Percentiles rank a stretch among this genome's conserved stretches.
Conservation (phyloP, 1,284 basidiomycete genomes). For the Microbotryum violaceum region DNA sequence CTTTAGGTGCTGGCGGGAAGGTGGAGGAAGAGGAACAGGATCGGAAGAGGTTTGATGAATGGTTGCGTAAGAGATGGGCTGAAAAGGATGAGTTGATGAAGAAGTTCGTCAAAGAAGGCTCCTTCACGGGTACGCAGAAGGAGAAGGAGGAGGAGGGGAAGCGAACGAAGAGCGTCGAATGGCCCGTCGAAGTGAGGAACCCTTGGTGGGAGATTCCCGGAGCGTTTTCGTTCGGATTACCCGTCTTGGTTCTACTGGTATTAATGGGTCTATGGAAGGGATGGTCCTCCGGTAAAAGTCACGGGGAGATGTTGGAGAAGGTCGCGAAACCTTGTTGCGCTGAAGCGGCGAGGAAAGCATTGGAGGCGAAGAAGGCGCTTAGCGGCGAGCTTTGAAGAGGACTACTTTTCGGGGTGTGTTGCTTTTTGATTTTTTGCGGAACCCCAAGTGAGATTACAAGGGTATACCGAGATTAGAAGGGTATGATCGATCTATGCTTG, state of each 20-base stretch:
- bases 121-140: neutral
- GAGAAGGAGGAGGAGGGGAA: neutral
- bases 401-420: too few species aligned
- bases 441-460: too few species aligned
- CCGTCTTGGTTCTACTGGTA: neutral
- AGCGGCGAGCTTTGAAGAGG: too few species aligned
- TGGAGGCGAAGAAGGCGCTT: too few species aligned
- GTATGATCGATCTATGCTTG: too few species aligned
- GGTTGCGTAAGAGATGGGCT: conserved; percentile 73
- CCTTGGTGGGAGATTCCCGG: neutral
- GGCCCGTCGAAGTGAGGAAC: conserved; percentile 3
- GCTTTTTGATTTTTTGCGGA: too few species aligned
- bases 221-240: conserved; percentile 9
- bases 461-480: too few species aligned
- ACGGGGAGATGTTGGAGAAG: too few species aligned
- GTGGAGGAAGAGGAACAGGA: conserved; percentile 56
- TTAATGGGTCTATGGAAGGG: too few species aligned
- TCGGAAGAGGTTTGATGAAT: conserved; percentile 65
- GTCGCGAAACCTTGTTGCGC: too few species aligned
- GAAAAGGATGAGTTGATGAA: conserved; percentile 64
- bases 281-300: too few species aligned
- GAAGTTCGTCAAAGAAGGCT: conserved; percentile 9
- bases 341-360: too few species aligned
- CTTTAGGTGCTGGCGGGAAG: conserved; percentile 14
- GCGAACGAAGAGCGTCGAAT: conserved; percentile 5